Evolutionary conservation across 2,329 filamentous ascomycete genomes (phyloP).

Genomic region (Exophiala phaeomuriformis): DNA sequence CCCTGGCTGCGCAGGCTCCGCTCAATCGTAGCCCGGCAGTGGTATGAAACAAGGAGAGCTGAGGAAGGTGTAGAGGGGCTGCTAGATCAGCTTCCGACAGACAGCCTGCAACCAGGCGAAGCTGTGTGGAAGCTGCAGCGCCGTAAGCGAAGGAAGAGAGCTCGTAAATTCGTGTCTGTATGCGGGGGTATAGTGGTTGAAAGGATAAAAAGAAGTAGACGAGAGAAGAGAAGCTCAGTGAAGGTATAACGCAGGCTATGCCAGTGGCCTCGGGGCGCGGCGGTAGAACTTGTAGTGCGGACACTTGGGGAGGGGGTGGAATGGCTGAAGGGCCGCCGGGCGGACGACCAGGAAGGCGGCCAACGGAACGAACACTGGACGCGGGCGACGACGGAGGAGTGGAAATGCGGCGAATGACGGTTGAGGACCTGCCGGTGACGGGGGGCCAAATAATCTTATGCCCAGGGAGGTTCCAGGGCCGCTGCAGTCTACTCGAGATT

Average conservation of each 20-base stretch:
- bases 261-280: constrained; percentile 1
- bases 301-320: constrained; percentile 2
- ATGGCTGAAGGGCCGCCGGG: background rate
- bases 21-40: constrained; percentile 1
- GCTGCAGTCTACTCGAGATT: no score
- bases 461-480: no score
- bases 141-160: constrained; percentile 13
- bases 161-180: background rate
- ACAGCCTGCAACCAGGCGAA: constrained; percentile 10
- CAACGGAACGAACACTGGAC: background rate
- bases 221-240: constrained; percentile 3
- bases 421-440: background rate
- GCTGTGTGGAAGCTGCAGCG: constrained; percentile 24
- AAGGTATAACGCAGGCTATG: constrained; percentile 5
- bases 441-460: no score
- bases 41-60: constrained; percentile 5
- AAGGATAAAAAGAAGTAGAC: background rate
- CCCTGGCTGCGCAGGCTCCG: constrained; percentile 19
- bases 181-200: constrained; percentile 1
- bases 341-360: background rate
- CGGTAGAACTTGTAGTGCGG: background rate
- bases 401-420: background rate
- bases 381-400: background rate
- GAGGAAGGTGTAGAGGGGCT: constrained; percentile 13
- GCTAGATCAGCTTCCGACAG: constrained; percentile 18